phyloP scores from a whole-genome alignment of 306 rosid genomes.

The Quercus bicolor region DNA sequence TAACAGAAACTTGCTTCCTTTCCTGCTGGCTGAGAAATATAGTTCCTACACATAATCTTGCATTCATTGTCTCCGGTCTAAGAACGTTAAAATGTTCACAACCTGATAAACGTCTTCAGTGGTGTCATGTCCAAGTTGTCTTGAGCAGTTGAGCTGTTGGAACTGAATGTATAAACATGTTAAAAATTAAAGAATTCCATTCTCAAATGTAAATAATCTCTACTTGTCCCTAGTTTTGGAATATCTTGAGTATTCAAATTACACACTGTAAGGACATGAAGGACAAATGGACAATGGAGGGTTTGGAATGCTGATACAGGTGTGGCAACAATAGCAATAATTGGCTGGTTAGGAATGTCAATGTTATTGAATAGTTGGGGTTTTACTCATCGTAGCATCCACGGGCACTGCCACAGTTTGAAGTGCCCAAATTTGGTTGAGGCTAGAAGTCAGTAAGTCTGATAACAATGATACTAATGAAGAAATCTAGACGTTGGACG shows the following conservation, averaged over 20 bases:
- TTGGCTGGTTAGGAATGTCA: constrained; percentile 79
- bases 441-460: too few relatives aligned
- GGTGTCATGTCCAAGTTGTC: constrained; percentile 92
- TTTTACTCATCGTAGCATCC: constrained; percentile 91
- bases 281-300: constrained; percentile 58
- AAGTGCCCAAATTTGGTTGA: constrained; percentile 61
- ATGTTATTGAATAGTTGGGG: constrained; percentile 75
- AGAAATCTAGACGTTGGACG: too few relatives aligned
- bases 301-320: constrained; percentile 60
- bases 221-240: constrained; percentile 89
- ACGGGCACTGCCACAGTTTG: constrained; percentile 79
- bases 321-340: constrained; percentile 56
- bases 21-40: background rate
- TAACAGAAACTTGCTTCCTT: too few relatives aligned
- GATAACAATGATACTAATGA: too few relatives aligned
- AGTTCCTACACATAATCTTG: constrained; percentile 30
- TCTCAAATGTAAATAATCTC: constrained; percentile 15
- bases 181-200: constrained; percentile 38
- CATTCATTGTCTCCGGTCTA: constrained; percentile 14
- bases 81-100: constrained; percentile 20
- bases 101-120: constrained; percentile 78
- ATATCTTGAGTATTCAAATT: constrained; percentile 90
- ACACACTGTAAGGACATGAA: constrained; percentile 81
- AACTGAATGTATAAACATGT: constrained; percentile 81
- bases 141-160: constrained; percentile 50